phyloP scores from a whole-genome alignment of 345 rosid genomes.

The Tarenaya hassleriana region DNA sequence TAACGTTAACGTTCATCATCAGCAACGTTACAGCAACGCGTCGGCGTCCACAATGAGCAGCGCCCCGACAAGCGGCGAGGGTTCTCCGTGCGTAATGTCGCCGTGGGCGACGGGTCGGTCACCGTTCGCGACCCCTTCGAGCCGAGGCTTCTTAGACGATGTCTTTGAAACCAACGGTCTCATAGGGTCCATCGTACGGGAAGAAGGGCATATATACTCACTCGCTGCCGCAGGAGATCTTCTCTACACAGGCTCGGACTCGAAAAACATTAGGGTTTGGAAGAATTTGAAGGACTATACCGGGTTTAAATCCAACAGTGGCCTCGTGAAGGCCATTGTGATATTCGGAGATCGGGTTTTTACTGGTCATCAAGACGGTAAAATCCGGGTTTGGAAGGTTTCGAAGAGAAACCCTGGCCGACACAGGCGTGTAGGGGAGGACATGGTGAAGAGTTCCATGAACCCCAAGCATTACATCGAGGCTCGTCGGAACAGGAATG shows the following conservation, averaged over 20 bases:
- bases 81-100: conserved; percentile 47
- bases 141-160: conserved; percentile 21
- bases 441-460: conserved; percentile 46
- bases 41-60: conserved; percentile 32
- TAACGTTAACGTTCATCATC: conserved; percentile 16
- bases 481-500: conserved; percentile 37
- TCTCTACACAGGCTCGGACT: conserved; percentile 64
- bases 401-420: conserved; percentile 30
- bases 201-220: conserved; percentile 69
- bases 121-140: conserved; percentile 40
- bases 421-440: conserved; percentile 44
- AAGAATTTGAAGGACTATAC: conserved; percentile 47
- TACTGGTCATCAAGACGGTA: conserved; percentile 68
- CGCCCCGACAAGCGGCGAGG: conserved; percentile 41
- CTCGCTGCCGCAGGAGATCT: conserved; percentile 52
- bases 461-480: conserved; percentile 51
- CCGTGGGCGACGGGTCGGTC: conserved; percentile 50
- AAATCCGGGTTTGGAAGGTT: conserved; percentile 60
- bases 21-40: conserved; percentile 34
- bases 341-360: conserved; percentile 37
- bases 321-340: conserved; percentile 47
- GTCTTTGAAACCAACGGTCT: conserved; percentile 35
- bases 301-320: conserved; percentile 58
- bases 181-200: conserved; percentile 51
- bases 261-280: conserved; percentile 74